A percentile compares a stretch with the other conserved stretches of the same genome.
These are phyloP conservation scores for Xanthoparmelia taractica DNA, from an alignment of 495 filamentous ascomycete genomes.

Conservation along the genomic window DNA sequence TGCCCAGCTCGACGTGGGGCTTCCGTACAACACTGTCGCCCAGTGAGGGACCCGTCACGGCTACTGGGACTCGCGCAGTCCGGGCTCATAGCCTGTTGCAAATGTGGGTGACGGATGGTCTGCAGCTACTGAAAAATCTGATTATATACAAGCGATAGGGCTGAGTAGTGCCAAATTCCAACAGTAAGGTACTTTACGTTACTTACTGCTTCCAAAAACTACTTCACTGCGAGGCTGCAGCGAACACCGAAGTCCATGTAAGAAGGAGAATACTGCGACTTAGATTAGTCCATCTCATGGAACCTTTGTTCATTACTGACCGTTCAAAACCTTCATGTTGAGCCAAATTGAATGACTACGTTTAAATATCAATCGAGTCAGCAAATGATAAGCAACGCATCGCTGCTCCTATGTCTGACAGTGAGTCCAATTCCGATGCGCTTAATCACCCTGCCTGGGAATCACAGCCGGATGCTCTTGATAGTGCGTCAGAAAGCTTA, in stretches of 20 bases:
- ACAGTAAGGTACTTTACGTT: no score
- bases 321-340: neutral
- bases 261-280: neutral
- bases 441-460: neutral
- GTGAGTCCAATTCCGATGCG: neutral
- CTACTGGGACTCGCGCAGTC: no score
- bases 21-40: no score
- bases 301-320: neutral
- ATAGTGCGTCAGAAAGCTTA: neutral
- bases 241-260: neutral
- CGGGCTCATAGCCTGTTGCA: no score
- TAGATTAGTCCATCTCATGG: neutral
- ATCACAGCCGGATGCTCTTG: neutral
- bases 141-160: no score
- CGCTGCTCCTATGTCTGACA: slow-evolving; percentile 1
- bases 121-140: no score
- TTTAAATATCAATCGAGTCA: no score
- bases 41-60: no score
- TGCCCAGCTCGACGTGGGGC: no score
- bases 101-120: no score
- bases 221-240: neutral
- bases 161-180: no score
- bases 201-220: no score
- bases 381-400: slow-evolving; percentile 1
- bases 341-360: neutral